Base-by-base conservation (phyloP, 306 rosid species). In the Casuarina equisetifolia region DNA sequence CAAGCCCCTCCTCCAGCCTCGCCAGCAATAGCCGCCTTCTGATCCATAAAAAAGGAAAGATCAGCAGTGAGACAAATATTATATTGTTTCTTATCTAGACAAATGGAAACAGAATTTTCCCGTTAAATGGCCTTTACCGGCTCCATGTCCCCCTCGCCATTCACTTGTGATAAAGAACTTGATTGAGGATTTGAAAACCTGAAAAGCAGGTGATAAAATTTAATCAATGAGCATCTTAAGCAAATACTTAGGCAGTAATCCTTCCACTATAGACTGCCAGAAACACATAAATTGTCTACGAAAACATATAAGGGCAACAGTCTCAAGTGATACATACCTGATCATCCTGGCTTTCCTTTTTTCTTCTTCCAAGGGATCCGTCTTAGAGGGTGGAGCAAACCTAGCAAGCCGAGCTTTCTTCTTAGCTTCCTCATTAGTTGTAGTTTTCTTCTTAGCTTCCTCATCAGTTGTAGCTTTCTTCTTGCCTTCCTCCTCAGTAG, bases 361-460 rank as follows among this genome's bases (percentile, higher is more conserved):
- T 77, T 84, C 97, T 70, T 92, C 99, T 81, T 95, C 99, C 25
- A 57, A 67, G 52, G 90, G 85, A 82, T 92, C 97, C 44, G 79
- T 70, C 72, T 88, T 85, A 7, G 96, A 80, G 80, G 8, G 82
- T 0, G 94, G 80, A 9, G 93, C 81, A 81, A 92, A 92, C 79
- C 92, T 88, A 71, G 89, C 92, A 68, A 86, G 88, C 43, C 97
- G 89, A 63, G 99, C 99, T 90, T 95, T 92, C 89, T 95, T 95
- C 87, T 85, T 95, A 15, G 87, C 88, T 42, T 87, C 89, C 61
- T 85, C 85, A 9, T 25, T 16, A 10, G 16, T 9, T 2, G 13
- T 25, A 59, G 40, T 15, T 3, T 59, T 59, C 62, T 55, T 55
- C 66, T 61, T 61, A 32, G n/a, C 68, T 36, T 61, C 84, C 16